phyloP scores from a whole-genome alignment of 2,329 filamentous ascomycete genomes.

The Aspergillus brasiliensis region DNA sequence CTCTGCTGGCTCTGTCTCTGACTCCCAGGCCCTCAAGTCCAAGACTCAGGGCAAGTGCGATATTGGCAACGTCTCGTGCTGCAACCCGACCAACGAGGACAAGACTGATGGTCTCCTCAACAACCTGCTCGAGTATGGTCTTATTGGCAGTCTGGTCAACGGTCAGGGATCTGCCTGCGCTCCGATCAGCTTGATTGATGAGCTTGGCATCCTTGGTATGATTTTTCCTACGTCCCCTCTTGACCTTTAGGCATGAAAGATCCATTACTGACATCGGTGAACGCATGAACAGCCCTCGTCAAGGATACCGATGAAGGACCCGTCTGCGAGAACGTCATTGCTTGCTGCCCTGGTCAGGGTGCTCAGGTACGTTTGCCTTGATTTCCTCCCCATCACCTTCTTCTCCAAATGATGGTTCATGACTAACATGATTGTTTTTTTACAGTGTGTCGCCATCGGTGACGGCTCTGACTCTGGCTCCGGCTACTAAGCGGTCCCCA shows the following conservation, averaged over 20 bases:
- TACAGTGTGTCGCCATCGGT: neutral
- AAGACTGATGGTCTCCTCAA: neutral
- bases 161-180: neutral
- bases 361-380: too few species aligned
- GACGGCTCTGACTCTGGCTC: neutral
- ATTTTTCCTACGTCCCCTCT: neutral
- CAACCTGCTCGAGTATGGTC: neutral
- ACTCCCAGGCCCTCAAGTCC: neutral
- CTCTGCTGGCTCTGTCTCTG: neutral
- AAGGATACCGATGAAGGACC: slow-evolving; percentile 4
- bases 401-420: too few species aligned
- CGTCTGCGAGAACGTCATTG: slow-evolving; percentile 8
- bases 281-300: neutral
- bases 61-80: slow-evolving; percentile 6
- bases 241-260: neutral
- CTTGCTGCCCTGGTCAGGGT: slow-evolving; percentile 5
- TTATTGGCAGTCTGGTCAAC: neutral
- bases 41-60: neutral
- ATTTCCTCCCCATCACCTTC: too few species aligned
- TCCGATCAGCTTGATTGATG: slow-evolving; percentile 2
- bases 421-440: neutral
- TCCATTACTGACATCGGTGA: neutral
- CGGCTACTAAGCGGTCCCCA: too few species aligned
- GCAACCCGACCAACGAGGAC: neutral
- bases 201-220: slow-evolving; percentile 9